phyloP scores from a whole-genome alignment of 352 stramenopile genomes.

The Phytophthora niederhauseri region DNA sequence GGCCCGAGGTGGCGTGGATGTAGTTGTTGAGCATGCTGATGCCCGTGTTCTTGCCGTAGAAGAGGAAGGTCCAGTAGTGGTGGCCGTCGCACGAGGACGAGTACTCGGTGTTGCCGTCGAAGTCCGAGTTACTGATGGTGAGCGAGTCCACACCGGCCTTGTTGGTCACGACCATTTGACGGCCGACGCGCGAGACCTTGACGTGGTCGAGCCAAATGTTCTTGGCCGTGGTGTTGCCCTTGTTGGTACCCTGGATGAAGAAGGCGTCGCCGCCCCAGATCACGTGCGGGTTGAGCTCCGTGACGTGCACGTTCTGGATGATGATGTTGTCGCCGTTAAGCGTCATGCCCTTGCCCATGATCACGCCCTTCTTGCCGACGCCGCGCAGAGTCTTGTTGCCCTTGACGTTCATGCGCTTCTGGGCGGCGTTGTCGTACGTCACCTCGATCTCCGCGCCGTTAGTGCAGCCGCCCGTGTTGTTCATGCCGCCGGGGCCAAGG shows the following conservation, averaged over 20 bases:
- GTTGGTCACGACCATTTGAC: conserved; percentile 52
- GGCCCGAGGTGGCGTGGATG: conserved; percentile 47
- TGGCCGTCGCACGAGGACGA: conserved; percentile 51
- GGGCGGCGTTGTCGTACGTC: conserved; percentile 32
- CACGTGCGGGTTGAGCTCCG: conserved; percentile 52
- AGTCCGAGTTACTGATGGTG: conserved; percentile 63
- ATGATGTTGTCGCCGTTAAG: conserved; percentile 51
- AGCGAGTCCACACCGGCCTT: conserved; percentile 36
- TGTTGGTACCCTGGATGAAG: conserved; percentile 33
- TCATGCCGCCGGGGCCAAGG: conserved; percentile 44
- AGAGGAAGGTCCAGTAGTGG: conserved; percentile 57
- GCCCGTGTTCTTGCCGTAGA: conserved; percentile 36
- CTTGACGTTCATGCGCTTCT: conserved; percentile 38
- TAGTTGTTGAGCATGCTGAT: conserved; percentile 51
- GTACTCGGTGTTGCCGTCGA: conserved; percentile 50
- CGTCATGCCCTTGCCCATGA: conserved; percentile 47
- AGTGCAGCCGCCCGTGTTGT: conserved; percentile 52
- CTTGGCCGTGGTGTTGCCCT: conserved; percentile 26
- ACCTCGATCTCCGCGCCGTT: conserved; percentile 35
- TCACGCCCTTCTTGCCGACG: conserved; percentile 40
- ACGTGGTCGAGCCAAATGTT: conserved; percentile 63
- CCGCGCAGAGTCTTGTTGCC: conserved; percentile 52
- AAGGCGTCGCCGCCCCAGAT: conserved; percentile 42
- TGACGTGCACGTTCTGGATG: conserved; percentile 57
- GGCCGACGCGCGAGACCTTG: conserved; percentile 42